These are phyloP conservation scores for Dipodascopsis uninucleata DNA, from an alignment of 805 yeast genomes.

Conservation along the genomic window DNA sequence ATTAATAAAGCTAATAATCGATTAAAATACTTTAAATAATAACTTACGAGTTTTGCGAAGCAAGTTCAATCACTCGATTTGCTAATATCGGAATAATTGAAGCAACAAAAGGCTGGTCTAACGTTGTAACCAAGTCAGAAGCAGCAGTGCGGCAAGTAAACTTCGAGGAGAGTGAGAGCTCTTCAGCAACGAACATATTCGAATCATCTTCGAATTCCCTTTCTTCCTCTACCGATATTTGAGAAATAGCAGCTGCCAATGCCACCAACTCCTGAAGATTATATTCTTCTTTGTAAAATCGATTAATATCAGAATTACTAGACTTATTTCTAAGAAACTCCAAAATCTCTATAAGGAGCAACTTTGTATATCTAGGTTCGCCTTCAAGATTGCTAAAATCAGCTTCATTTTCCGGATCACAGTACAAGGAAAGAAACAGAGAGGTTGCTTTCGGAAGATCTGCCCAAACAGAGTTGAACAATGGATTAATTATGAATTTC, in stretches of 20 bases:
- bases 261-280: constrained; percentile 8
- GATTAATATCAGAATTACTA: too few species aligned
- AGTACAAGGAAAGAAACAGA: constrained; percentile 6
- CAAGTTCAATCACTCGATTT: constrained; percentile 3
- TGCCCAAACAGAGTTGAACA: constrained; percentile 23
- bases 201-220: constrained; percentile 45
- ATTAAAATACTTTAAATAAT: not conserved
- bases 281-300: constrained; percentile 20
- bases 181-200: constrained; percentile 68
- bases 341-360: constrained; percentile 19
- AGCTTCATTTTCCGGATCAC: constrained; percentile 10
- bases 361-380: constrained; percentile 3
- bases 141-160: constrained; percentile 58
- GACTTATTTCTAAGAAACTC: constrained; percentile 16
- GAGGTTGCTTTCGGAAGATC: constrained; percentile 6
- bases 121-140: constrained; percentile 42
- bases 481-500: not conserved
- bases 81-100: constrained; percentile 1
- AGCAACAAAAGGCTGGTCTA: constrained; percentile 6
- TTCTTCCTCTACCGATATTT: constrained; percentile 38
- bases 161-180: constrained; percentile 62
- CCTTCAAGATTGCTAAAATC: constrained; percentile 25
- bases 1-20: not conserved
- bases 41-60: too few species aligned
- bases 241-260: constrained; percentile 40